Evolutionary conservation across 208 protist genomes (phyloP).

Genomic region (Trypanosoma caninum): DNA sequence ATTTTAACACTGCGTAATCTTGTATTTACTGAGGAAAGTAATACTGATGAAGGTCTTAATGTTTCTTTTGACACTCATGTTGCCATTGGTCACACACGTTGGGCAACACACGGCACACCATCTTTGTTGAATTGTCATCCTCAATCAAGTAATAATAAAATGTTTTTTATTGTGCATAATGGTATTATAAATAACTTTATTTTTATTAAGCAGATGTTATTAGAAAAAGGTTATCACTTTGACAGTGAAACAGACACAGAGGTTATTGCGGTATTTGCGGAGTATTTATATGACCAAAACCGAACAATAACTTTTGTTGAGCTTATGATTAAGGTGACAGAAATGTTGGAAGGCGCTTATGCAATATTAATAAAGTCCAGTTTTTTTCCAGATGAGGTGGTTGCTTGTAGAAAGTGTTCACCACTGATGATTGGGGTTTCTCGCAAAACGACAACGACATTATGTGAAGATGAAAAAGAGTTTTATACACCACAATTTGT

Average conservation of each 20-base stretch:
- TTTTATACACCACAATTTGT: constrained; percentile 15
- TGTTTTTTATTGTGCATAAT: constrained; percentile 94
- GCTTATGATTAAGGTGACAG: constrained; percentile 46
- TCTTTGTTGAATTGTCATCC: constrained; percentile 94
- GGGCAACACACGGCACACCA: constrained; percentile 96
- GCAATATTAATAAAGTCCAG: constrained; percentile 84
- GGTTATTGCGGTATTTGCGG: constrained; percentile 88
- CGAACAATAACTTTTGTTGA: constrained; percentile 43
- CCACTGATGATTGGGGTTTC: constrained; percentile 92
- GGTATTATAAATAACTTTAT: constrained; percentile 96
- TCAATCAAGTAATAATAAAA: constrained; percentile 63
- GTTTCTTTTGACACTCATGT: constrained; percentile 36
- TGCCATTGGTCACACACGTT: constrained; percentile 96
- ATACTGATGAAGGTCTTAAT: constrained; percentile 27
- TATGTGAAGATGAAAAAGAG: not conserved
- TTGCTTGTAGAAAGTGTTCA: constrained; percentile 86
- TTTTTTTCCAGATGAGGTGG: constrained; percentile 88
- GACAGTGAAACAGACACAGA: constrained; percentile 94
- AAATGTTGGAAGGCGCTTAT: constrained; percentile 85
- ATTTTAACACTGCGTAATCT: constrained; percentile 58
- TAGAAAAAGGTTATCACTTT: constrained; percentile 78
- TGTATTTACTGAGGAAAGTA: constrained; percentile 13
- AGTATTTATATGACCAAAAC: constrained; percentile 77
- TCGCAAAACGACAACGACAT: not conserved
- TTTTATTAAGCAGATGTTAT: constrained; percentile 70